A percentile compares a stretch with the other conserved stretches of the same genome.
Conservation (phyloP, 164 flowering plant species). For the Platanus orientalis region DNA sequence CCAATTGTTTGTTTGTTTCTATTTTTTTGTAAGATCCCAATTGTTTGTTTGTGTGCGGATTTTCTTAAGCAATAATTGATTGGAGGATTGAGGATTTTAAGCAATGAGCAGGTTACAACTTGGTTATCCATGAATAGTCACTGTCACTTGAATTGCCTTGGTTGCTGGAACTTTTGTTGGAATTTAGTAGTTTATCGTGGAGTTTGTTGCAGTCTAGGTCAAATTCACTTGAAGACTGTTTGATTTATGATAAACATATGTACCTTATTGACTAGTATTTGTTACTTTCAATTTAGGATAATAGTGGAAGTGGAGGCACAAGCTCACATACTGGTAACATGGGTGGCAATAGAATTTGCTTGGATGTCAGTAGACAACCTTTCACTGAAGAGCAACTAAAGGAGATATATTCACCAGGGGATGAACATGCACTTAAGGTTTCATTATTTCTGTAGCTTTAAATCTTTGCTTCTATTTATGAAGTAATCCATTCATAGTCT, state of each 20-base stretch:
- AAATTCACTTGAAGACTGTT: background rate
- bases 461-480: background rate
- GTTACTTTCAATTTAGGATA: conserved; percentile 12
- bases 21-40: too few relatives aligned
- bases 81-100: too few relatives aligned
- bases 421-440: conserved; percentile 46
- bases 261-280: background rate
- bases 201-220: background rate
- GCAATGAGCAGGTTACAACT: too few relatives aligned
- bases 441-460: background rate
- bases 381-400: conserved; percentile 14
- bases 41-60: too few relatives aligned
- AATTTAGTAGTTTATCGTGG: background rate
- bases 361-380: too few relatives aligned
- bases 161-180: background rate
- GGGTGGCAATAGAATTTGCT: conserved; percentile 8
- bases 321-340: conserved; percentile 4
- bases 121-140: too few relatives aligned
- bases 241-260: too few relatives aligned
- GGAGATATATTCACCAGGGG: conserved; percentile 25
- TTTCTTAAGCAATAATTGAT: too few relatives aligned
- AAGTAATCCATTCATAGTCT: background rate
- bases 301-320: conserved; percentile 13
- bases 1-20: too few relatives aligned
- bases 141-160: too few relatives aligned